Evolutionary conservation across 2,329 filamentous ascomycete species (phyloP), one percentile per base, ranked within the genome.

Genomic region (Claviceps sp.): DNA sequence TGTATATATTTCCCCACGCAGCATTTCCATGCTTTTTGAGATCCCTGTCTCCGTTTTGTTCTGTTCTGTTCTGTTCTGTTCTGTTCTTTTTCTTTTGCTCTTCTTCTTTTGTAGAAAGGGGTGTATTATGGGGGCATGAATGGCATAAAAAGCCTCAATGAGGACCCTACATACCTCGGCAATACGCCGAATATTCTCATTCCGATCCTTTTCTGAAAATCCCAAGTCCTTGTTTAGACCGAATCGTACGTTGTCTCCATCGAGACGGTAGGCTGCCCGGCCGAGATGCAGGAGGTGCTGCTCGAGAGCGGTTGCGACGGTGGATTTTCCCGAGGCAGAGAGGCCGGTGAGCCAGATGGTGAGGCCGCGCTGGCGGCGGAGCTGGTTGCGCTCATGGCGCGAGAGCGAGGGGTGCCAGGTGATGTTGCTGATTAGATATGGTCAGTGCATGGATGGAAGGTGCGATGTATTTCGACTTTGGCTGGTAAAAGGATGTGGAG

Each of bases 341-440:
- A 98, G 87, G 51, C 93, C 93, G 1, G 93, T 98, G 66, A 98
- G 87, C 93, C 93, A 98, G 72, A 98, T 84, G 53, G 93, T 98
- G 68, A 94, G 85, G 66, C 93, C 93, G 60, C 81, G 80, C 71
- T 98, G 93, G 68, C 84, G 81, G 70, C 89, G 87, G 60, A 80
- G 73, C 59, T 76, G 67, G 70, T 80, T 84, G 69, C 87, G 86
- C 78, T 93, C 87, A 56, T 74, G 69, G 70, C 87, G 85, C 52
- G 85, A 85, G 65, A 93, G 84, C 56, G 85, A 87, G 8, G 83
- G 76, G 75, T 93, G 87, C 87, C 87, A 93, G 68, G 87, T 91
- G 69, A 93, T 91, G 77, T 93, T 93, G 68, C 87, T 93, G 65
- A 2, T 22, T 17, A 34, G 40, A 8, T n/a, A 19, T 13, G 8